Conservation (phyloP, 305 asterid species). For the Solanum hybrid region DNA sequence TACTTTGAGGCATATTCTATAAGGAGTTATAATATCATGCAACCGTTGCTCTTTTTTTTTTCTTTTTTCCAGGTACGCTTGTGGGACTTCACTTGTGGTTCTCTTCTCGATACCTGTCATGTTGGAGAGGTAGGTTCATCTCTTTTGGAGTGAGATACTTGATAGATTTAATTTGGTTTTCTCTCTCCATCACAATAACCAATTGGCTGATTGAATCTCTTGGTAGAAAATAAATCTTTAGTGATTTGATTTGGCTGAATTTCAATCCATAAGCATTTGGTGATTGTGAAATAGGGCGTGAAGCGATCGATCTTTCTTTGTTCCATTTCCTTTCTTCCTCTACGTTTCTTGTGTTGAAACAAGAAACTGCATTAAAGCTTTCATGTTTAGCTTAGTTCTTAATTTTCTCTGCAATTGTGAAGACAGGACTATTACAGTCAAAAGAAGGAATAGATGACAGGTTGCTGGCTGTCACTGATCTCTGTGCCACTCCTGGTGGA, state of each 20-base stretch:
- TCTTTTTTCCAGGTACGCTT: slow-evolving; percentile 60
- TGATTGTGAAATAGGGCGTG: neutral
- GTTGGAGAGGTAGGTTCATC: slow-evolving; percentile 47
- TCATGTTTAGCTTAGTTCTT: neutral
- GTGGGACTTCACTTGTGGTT: slow-evolving; percentile 73
- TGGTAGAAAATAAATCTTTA: neutral
- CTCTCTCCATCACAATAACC: neutral
- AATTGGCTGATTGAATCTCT: neutral
- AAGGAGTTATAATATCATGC: neutral
- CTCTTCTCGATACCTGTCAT: slow-evolving; percentile 72
- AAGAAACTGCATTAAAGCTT: neutral
- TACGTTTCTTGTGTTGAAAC: neutral
- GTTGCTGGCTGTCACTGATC: slow-evolving; percentile 60
- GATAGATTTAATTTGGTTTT: slow-evolving; percentile 1
- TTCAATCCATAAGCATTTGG: neutral
- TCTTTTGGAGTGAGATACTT: slow-evolving; percentile 2
- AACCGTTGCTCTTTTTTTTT: neutral
- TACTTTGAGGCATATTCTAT: neutral
- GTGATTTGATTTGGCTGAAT: neutral
- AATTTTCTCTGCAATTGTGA: slow-evolving; percentile 19
- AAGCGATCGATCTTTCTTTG: neutral
- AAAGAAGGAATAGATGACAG: slow-evolving; percentile 38
- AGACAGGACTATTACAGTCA: slow-evolving; percentile 50
- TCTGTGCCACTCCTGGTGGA: slow-evolving; percentile 54
- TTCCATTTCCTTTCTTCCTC: neutral